These are phyloP conservation scores for Datisca glomerata DNA, from an alignment of 306 rosid genomes.

Conservation along the genomic window DNA sequence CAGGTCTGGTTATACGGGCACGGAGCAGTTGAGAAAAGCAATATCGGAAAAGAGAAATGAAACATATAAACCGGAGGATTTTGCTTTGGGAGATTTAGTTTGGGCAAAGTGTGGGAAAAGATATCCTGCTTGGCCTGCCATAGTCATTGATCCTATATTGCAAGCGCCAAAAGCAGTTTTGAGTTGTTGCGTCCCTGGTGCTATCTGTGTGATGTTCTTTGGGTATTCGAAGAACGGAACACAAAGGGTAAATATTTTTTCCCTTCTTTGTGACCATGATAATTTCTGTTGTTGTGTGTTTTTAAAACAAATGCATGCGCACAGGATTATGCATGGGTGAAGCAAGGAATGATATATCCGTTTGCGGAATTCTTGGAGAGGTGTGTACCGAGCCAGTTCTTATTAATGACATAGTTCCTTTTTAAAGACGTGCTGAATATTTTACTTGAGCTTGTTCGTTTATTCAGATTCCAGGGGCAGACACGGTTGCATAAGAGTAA, in stretches of 20 bases:
- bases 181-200: conserved; percentile 50
- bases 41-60: conserved; percentile 41
- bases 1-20: conserved; percentile 30
- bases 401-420: conserved; percentile 6
- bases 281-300: conserved; percentile 2
- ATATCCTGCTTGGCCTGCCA: conserved; percentile 93
- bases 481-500: conserved; percentile 82
- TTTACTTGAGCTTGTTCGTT: conserved; percentile 1
- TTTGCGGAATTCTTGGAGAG: conserved; percentile 64
- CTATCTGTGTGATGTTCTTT: conserved; percentile 86
- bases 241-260: conserved; percentile 44
- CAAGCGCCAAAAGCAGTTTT: conserved; percentile 78
- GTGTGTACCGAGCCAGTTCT: conserved; percentile 26
- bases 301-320: conserved; percentile 15
- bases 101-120: conserved; percentile 97
- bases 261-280: conserved; percentile 4
- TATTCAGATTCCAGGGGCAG: conserved; percentile 84
- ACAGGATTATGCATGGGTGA: conserved; percentile 98
- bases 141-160: conserved; percentile 80
- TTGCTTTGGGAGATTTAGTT: conserved; percentile 81
- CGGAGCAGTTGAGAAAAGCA: conserved; percentile 14
- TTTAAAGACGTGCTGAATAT: conserved; percentile 3
- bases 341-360: conserved; percentile 87
- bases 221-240: conserved; percentile 86
- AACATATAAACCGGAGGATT: conserved; percentile 61